These are phyloP conservation scores for Epithemia pelagica DNA, from an alignment of 108 stramenopile genomes.

Conservation along the genomic window DNA sequence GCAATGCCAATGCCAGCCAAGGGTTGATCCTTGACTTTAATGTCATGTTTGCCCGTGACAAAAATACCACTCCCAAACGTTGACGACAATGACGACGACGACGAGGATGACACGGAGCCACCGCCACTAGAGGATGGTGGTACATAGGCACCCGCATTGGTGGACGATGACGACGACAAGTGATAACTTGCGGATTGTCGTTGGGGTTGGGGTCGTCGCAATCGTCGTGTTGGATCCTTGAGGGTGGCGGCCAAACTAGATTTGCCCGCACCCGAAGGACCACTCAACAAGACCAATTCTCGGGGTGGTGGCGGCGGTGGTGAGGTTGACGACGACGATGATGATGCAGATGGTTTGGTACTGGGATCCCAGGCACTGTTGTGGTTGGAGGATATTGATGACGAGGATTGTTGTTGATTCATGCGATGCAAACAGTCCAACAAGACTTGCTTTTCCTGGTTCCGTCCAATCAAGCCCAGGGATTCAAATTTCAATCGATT, in stretches of 20 bases:
- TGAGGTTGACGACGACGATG: too few species aligned
- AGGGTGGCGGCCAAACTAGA: background rate
- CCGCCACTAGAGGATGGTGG: background rate
- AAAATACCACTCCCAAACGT: background rate
- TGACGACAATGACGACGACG: background rate
- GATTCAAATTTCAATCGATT: conserved; percentile 13
- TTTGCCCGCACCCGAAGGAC: background rate
- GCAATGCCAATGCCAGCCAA: background rate
- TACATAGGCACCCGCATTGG: background rate
- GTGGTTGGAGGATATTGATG: too few species aligned
- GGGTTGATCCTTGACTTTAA: background rate
- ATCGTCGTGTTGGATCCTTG: background rate
- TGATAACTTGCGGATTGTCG: too few species aligned
- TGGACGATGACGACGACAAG: too few species aligned
- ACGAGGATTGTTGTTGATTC: background rate
- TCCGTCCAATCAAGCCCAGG: conserved; percentile 11
- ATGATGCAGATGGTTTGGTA: too few species aligned
- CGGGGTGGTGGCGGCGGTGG: too few species aligned
- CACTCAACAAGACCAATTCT: background rate
- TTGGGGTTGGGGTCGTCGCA: too few species aligned
- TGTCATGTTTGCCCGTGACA: background rate
- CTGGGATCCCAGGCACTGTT: too few species aligned
- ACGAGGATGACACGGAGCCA: background rate
- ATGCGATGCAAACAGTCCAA: background rate
- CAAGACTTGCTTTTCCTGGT: background rate